Base-by-base conservation (phyloP, 2,329 filamentous ascomycete species). In the Neurospora sp. region DNA sequence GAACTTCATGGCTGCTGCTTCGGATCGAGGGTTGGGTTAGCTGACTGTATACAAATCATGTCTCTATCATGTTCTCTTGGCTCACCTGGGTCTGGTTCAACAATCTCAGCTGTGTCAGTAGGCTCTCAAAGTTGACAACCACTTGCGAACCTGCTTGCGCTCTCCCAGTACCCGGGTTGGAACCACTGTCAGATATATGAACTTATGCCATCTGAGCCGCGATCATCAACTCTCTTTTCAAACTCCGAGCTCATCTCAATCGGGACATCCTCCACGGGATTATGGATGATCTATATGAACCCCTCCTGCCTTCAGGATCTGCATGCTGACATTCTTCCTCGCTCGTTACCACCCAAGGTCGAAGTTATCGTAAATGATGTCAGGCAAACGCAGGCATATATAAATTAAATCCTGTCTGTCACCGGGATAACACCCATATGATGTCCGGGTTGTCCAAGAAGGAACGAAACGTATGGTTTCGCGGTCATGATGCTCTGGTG, bases 1-100 rank as follows among this genome's bases (percentile, higher is more conserved):
- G 66, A 71, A 6, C 67, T 74, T 75, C 75, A 76, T 76, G 38
- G 46, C 71, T 62, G 19, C n/a, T 66, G 38, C 4, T 36, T 19
- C 15, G 68, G 68, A 68, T 42, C 67, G 42, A 68, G 38, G 68
- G 67, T 28, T 9, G 9, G 23, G 19, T 58, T 58, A 58, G 19
- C 23, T 58, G 23, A 2, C 23, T 23, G 19, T 28, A 9, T 58
- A 58, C 4, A 28, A 17, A 7, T 28, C 7, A 7, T 17, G 46
- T 58, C 6, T 58, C 46, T 58, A 6, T 33, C 5, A 11, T 58
- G 23, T 33, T 4, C 23, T 58, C 23, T 58, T 58, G 6, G 46
- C 46, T 58, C 23, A 33, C 23, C 46, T 58, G 6, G 7, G 23
- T 58, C 3, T 28, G 4, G 23, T 15, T 58, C 46, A 28, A 58